Conservation (phyloP, 1,284 basidiomycete genomes). For the Apiotrichum gamsii region DNA sequence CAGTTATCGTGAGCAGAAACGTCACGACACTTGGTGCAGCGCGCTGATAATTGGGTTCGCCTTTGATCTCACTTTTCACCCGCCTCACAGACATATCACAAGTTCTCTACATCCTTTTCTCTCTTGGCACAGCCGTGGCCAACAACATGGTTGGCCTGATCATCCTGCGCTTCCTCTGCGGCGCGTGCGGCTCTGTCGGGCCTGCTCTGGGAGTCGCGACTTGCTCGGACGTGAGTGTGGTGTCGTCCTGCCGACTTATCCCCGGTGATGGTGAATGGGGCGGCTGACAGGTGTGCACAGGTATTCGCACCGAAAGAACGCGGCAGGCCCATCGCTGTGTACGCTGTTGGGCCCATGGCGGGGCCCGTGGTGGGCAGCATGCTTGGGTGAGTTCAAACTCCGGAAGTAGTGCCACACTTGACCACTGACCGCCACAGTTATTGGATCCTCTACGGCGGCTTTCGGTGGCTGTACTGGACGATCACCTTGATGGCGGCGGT, state of each 20-base stretch:
- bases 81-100: constrained; percentile 28
- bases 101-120: constrained; percentile 38
- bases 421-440: too few relatives aligned
- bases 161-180: constrained; percentile 42
- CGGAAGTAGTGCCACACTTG: too few relatives aligned
- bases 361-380: constrained; percentile 43
- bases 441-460: constrained; percentile 38
- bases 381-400: too few relatives aligned
- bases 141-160: constrained; percentile 39
- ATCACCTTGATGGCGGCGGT: constrained; percentile 37
- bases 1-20: too few relatives aligned
- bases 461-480: constrained; percentile 45
- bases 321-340: constrained; percentile 40
- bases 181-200: constrained; percentile 39
- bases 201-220: constrained; percentile 45
- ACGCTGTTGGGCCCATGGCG: constrained; percentile 43
- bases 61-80: too few relatives aligned
- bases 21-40: too few relatives aligned
- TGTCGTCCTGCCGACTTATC: too few relatives aligned
- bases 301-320: constrained; percentile 37
- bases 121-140: constrained; percentile 33
- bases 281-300: constrained; percentile 15
- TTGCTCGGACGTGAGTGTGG: constrained; percentile 39
- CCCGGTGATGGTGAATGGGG: too few relatives aligned
- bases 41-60: too few relatives aligned